Evolutionary conservation across 2,329 filamentous ascomycete species (phyloP).

Genomic region (Colletotrichum sojae): DNA sequence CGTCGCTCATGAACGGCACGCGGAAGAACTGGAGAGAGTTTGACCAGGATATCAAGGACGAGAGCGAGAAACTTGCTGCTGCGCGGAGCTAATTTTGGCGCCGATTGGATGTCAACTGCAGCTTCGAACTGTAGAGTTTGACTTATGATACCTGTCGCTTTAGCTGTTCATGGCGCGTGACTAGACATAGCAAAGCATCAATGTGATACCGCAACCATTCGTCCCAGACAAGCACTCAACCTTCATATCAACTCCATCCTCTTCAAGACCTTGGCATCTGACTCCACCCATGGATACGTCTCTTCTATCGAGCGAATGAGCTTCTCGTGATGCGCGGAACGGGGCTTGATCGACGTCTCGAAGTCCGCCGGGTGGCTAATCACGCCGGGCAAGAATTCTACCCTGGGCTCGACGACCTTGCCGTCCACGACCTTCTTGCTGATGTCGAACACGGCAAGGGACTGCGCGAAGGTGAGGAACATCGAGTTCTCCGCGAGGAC

Average conservation of each 20-base stretch:
- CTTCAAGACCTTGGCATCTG: not conserved
- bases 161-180: too few species aligned
- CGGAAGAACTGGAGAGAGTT: conserved; percentile 11
- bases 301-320: conserved; percentile 20
- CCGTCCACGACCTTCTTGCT: not conserved
- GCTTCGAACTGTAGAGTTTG: too few species aligned
- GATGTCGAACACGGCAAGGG: conserved; percentile 53
- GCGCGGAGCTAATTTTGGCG: not conserved
- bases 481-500: conserved; percentile 40
- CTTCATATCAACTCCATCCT: not conserved
- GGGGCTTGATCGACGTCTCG: conserved; percentile 11
- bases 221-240: too few species aligned
- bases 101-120: not conserved
- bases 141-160: too few species aligned
- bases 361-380: conserved; percentile 8
- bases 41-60: conserved; percentile 12
- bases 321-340: not conserved
- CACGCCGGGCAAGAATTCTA: not conserved
- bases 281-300: conserved; percentile 5
- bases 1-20: not conserved
- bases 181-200: too few species aligned
- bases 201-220: not conserved
- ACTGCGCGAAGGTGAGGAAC: conserved; percentile 53
- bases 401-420: not conserved
- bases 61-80: conserved; percentile 1